Base-by-base conservation (phyloP, 2,329 filamentous ascomycete genomes). In the Ophiocordyceps camponoti-saundersi region DNA sequence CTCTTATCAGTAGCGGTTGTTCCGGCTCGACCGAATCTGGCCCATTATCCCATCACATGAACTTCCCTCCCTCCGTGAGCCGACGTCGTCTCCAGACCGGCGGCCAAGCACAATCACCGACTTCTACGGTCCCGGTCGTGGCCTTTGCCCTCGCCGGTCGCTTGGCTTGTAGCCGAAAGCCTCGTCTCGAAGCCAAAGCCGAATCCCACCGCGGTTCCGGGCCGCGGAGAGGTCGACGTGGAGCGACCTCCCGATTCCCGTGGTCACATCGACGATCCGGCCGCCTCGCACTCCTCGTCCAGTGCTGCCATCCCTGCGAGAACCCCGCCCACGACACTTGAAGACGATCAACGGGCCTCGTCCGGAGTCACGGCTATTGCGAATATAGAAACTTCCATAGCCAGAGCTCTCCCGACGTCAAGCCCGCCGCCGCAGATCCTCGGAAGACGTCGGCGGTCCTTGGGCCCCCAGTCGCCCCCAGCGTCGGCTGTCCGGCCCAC, bases 261-360 rank as follows among this genome's bases (percentile, higher is more conserved):
- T 55, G 60, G 57, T 55, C 56, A 58, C 58, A 54, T 56, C 77
- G 80, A 80, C 79, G 65, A 73, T 71, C 74, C 76, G 72, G 64
- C 72, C 67, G 71, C 67, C 61, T 71, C 75, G 71, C 72, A 66
- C 55, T 62, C 64, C 63, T 59, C 72, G 64, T 60, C 69, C 58
- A 68, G 62, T 67, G 65, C 65, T 56, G 61, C 60, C 53, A 51
- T 63, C 62, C 68, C 69, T 60, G 64, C 66, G 58, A 63, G 62
- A 55, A 50, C 52, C 44, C 53, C 51, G 47, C 47, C 53, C 47
- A 45, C 52, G 51, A 53, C 53, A 53, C 52, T 51, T 47, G 30
- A 47, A 51, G 50, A 44, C 50, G 48, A 56, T 48, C 49, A 53
- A 48, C 51, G 50, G 52, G 49, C 51, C 49, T 47, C 53, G 50